These are phyloP conservation scores for Tulasnella sp. DNA, from an alignment of 768 basidiomycete genomes.

Conservation along the genomic window DNA sequence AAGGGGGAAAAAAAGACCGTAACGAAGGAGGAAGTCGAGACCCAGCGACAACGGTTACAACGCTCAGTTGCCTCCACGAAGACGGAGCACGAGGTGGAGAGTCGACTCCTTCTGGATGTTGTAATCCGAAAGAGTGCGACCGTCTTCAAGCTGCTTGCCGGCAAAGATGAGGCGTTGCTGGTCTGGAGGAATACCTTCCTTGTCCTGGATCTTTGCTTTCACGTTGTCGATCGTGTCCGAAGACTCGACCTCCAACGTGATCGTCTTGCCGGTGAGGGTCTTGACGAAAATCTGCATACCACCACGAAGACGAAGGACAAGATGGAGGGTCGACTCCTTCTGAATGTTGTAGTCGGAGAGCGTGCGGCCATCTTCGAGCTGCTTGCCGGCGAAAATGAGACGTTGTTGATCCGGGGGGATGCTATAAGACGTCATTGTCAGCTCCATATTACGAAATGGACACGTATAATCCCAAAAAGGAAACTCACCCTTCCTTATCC, in stretches of 20 bases:
- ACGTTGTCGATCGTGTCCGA: slow-evolving; percentile 46
- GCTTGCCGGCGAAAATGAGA: slow-evolving; percentile 81
- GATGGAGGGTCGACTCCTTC: slow-evolving; percentile 41
- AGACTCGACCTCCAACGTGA: slow-evolving; percentile 52
- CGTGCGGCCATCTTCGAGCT: slow-evolving; percentile 90
- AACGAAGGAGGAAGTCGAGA: background rate
- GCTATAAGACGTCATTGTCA: slow-evolving; percentile 36
- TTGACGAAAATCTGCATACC: slow-evolving; percentile 63
- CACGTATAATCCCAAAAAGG: slow-evolving; percentile 43
- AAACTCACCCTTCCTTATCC: slow-evolving; percentile 34
- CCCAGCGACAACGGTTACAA: background rate
- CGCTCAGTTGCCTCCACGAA: slow-evolving; percentile 33
- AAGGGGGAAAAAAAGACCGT: background rate
- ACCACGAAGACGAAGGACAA: slow-evolving; percentile 44
- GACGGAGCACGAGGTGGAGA: slow-evolving; percentile 32
- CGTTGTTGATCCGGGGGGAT: slow-evolving; percentile 43
- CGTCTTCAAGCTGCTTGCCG: slow-evolving; percentile 47
- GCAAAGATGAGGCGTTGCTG: slow-evolving; percentile 49
- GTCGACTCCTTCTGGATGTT: slow-evolving; percentile 33
- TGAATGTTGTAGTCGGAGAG: slow-evolving; percentile 52
- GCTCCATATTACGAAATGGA: slow-evolving; percentile 81
- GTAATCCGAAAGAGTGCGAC: slow-evolving; percentile 38
- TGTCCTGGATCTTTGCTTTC: slow-evolving; percentile 35
- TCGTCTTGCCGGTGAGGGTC: slow-evolving; percentile 36
- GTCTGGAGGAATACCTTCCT: slow-evolving; percentile 37